Conservation (phyloP, 148 eudicot genomes). For the Fagopyrum homotropicum region DNA sequence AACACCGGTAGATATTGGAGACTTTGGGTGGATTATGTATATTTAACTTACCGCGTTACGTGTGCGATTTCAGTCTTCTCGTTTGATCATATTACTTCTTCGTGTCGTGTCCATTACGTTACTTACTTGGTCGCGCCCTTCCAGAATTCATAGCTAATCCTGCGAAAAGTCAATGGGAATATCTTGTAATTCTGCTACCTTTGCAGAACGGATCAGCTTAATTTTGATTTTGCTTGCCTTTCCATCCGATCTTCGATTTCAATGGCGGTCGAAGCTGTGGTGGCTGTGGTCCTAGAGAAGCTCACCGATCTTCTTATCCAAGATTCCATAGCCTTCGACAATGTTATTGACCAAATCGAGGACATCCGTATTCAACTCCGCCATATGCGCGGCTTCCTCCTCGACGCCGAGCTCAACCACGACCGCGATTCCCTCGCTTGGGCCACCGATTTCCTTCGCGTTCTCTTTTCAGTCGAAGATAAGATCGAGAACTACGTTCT, state of each 20-base stretch:
- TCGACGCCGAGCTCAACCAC: conserved; percentile 11
- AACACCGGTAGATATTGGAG: no score
- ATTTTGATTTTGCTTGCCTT: not conserved
- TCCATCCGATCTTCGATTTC: not conserved
- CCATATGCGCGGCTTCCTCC: conserved; percentile 20
- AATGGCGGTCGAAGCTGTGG: conserved; percentile 28
- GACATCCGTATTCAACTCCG: conserved; percentile 20
- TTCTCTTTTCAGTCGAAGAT: conserved; percentile 22
- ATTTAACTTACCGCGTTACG: no score
- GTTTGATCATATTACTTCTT: no score
- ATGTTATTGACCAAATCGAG: conserved; percentile 17
- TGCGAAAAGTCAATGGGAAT: no score
- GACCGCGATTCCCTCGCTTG: not conserved
- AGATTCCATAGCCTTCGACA: conserved; percentile 19
- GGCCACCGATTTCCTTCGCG: conserved; percentile 12
- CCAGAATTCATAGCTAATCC: no score
- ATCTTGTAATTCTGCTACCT: no score
- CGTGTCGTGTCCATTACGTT: no score
- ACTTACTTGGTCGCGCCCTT: no score
- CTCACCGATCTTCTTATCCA: conserved; percentile 22
- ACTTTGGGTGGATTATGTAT: no score
- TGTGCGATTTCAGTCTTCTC: no score
- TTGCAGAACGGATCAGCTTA: not conserved
- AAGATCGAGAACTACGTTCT: conserved; percentile 23
- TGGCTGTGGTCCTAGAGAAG: conserved; percentile 16